Percentiles rank a stretch among this genome's conserved stretches.
phyloP scores from a whole-genome alignment of 2,329 filamentous ascomycete species.

The Calycina marina region DNA sequence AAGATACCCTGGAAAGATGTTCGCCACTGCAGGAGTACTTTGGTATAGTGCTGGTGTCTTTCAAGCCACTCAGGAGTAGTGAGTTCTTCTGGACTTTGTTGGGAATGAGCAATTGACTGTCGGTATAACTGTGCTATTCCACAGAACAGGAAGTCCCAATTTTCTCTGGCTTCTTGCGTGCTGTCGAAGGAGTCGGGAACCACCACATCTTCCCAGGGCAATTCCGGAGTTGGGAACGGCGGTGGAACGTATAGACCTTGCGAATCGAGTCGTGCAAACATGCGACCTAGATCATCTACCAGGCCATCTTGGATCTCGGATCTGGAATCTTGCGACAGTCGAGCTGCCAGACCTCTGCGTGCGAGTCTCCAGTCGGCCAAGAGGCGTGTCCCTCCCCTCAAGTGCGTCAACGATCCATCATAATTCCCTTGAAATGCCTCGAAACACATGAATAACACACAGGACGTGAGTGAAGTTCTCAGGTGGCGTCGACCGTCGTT shows the following conservation, averaged over 20 bases:
- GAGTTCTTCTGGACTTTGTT: slow-evolving; percentile 16
- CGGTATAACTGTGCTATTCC: slow-evolving; percentile 21
- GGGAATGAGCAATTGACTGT: slow-evolving; percentile 17
- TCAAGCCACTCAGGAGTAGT: slow-evolving; percentile 15
- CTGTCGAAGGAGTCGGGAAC: slow-evolving; percentile 17
- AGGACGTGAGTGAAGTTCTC: slow-evolving; percentile 19
- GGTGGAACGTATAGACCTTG: slow-evolving; percentile 20
- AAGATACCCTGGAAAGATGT: slow-evolving; percentile 17
- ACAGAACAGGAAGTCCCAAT: slow-evolving; percentile 20
- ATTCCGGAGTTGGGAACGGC: slow-evolving; percentile 20
- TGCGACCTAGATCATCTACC: slow-evolving; percentile 20
- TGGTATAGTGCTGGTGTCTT: slow-evolving; percentile 18
- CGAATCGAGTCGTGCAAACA: slow-evolving; percentile 21
- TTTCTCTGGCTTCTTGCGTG: slow-evolving; percentile 18
- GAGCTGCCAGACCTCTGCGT: slow-evolving; percentile 15
- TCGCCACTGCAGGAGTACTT: slow-evolving; percentile 19
- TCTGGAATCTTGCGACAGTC: slow-evolving; percentile 21
- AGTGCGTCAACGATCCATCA: slow-evolving; percentile 20
- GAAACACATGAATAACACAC: slow-evolving; percentile 21
- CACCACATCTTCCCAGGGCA: slow-evolving; percentile 18
- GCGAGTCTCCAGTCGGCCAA: slow-evolving; percentile 21
- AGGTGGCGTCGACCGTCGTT: slow-evolving; percentile 20
- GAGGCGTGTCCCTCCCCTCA: slow-evolving; percentile 18
- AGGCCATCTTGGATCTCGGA: slow-evolving; percentile 22
- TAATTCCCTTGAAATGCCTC: slow-evolving; percentile 21